Base-by-base conservation (phyloP, 805 yeast genomes). In the Yamadazyma endophytica region DNA sequence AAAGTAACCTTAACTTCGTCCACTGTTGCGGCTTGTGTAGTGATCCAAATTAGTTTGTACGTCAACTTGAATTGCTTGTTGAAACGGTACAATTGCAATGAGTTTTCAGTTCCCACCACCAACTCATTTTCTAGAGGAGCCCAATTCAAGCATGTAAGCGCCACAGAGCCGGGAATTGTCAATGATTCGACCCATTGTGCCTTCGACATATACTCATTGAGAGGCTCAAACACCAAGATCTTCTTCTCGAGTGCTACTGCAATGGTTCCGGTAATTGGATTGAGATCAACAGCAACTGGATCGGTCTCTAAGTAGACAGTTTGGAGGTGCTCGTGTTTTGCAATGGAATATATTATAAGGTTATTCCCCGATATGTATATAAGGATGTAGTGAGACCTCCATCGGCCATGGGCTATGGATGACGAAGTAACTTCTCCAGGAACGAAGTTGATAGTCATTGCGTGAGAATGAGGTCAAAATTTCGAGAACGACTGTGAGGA, bases 281-380 rank as follows among this genome's bases (percentile, higher is more conserved):
- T 78, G 28, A 89, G 68, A 36, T 77, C 81, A 4, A 88, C 78
- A 1, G 82, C 76, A 15, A 49, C 47, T 12, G 90, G 79, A 48
- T 85, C 95, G 2, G 61, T 40, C 8, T 77, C 78, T 14, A 87
- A 61, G 44, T 83, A 83, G 1, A 87, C 60, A 0, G 96, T 87
- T 54, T 90, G 97, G 12, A 88, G 57, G 38, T 81, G 44, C 59
- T 15, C 60, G 17, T 39, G 29, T 12, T 31, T 23, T 15, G 51
- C 43, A 6, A 40, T 31, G 31, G 56, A 43, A 29, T 42, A 46
- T 11, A 65, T 70, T 20, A 90, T 82, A 43, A 90, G 64, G 52
- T 86, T 87, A 58, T 87, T 87, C 1, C 96, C 97, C 1, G 96
- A 85, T 36, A 88, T 83, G 52, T 90, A 90, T 1, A 77, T 78